A percentile compares a stretch with the other conserved stretches of the same genome.
phyloP scores from a whole-genome alignment of 1,139 yeast species.

The Yamadazyma dendronema region DNA sequence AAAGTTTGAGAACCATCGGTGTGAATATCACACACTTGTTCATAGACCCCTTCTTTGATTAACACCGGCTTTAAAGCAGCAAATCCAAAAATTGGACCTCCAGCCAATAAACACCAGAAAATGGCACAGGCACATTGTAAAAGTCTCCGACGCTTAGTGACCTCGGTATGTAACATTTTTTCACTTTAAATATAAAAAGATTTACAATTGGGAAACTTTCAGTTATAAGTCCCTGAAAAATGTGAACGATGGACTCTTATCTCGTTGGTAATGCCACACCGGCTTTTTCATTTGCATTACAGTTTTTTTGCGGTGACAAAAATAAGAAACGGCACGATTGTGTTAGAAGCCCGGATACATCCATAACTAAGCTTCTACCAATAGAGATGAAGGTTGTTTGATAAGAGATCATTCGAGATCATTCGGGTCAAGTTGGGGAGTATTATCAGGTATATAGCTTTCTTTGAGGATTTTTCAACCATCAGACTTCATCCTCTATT shows the following conservation, averaged over 20 bases:
- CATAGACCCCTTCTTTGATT: slow-evolving; percentile 40
- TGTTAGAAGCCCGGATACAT: background rate
- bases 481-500: no score
- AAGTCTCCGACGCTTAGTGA: slow-evolving; percentile 18
- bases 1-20: slow-evolving; percentile 11
- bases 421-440: no score
- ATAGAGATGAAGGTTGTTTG: background rate
- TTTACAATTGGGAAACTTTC: background rate
- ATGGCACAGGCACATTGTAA: slow-evolving; percentile 38
- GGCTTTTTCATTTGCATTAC: no score
- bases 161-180: slow-evolving; percentile 20
- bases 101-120: slow-evolving; percentile 43
- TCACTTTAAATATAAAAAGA: background rate
- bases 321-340: background rate
- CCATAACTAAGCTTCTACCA: background rate
- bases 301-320: background rate
- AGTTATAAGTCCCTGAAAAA: slow-evolving; percentile 1
- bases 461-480: no score
- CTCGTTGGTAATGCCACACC: background rate
- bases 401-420: background rate
- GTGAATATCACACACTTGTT: slow-evolving; percentile 30
- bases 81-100: slow-evolving; percentile 49
- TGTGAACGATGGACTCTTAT: no score
- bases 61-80: slow-evolving; percentile 48
- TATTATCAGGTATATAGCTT: no score